Base-by-base conservation (phyloP, 2,329 filamentous ascomycete species). In the Didymella arachidicola region DNA sequence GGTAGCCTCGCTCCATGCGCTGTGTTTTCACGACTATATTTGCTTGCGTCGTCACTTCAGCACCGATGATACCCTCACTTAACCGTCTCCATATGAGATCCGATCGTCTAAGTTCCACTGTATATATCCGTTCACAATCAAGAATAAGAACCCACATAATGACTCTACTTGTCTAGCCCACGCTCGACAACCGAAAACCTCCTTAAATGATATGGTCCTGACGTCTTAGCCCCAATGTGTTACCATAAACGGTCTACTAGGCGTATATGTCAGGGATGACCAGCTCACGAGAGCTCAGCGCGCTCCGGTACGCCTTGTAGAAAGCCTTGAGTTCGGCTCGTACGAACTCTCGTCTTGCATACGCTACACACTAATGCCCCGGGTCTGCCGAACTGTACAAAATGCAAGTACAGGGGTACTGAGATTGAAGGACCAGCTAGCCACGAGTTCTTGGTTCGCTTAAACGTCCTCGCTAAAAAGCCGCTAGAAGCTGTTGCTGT, bases 31-130 rank as follows among this genome's bases (percentile, higher is more conserved):
- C n/a, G 41, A 26, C 11, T 10, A 38, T 18, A 7, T 38, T n/a
- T 25, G 47, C 42, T 52, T 51, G 25, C 11, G 19, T 25, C 7
- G 26, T 44, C 7, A 36, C 22, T 41, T 42, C 16, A 39, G 25
- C 32, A 29, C 4, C 29, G 29, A 14, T 36, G 56, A 59, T 59
- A 59, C 51, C 56, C 50, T 59, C 56, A 45, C 41, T 59, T 46
- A 26, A 39, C 29, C 11, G n/a, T 26, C n/a, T 32, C 22, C 8
- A 27, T 50, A 18, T n/a, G 38, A 11, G 10, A 5, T 4, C 27
- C 4, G 4, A 32, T 5, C 32, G 19, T n/a, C 7, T 18, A 11
- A 12, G 8, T 14, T 18, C 19, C 19, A 27, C 10, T 39, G 32
- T 34, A 12, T 6, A 44, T 44, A n/a, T 7, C 12, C 30, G 3